These are phyloP conservation scores for Adansonia digitata DNA, from an alignment of 345 rosid genomes.

Conservation along the genomic window DNA sequence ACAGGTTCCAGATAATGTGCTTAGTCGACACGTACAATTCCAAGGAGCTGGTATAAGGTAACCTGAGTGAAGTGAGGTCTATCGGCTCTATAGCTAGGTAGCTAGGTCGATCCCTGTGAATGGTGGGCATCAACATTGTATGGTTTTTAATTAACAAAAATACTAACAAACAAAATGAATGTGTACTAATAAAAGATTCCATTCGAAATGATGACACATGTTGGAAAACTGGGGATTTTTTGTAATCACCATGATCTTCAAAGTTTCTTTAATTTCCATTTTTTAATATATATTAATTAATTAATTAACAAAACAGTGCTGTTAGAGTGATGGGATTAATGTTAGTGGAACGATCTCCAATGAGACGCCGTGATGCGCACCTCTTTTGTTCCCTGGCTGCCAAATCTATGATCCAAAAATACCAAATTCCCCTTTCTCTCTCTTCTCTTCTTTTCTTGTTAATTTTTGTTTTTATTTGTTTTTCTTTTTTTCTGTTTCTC, in stretches of 20 bases:
- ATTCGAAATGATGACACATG: conserved; percentile 14
- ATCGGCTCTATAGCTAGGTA: background rate
- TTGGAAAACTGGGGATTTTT: conserved; percentile 5
- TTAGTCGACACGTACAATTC: conserved; percentile 22
- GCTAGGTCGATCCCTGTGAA: background rate
- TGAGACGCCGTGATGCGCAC: conserved; percentile 22
- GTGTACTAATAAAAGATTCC: conserved; percentile 8
- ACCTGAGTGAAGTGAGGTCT: background rate
- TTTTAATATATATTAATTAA: background rate
- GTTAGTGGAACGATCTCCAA: conserved; percentile 29
- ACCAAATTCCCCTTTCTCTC: conserved; percentile 3
- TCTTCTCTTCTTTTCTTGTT: background rate
- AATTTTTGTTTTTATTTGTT: background rate
- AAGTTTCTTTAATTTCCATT: background rate
- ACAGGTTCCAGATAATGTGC: conserved; percentile 21
- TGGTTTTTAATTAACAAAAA: background rate
- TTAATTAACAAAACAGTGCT: background rate
- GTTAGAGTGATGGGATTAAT: background rate
- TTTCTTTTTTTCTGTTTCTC: background rate
- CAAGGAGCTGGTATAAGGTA: background rate
- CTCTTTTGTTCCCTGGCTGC: conserved; percentile 7
- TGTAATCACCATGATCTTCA: background rate
- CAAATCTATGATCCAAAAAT: conserved; percentile 1
- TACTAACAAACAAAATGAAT: background rate
- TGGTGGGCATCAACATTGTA: conserved; percentile 1